Percentiles rank a stretch among this genome's conserved stretches.
Conservation (phyloP, 345 rosid genomes). For the Gossypium stocksii region DNA sequence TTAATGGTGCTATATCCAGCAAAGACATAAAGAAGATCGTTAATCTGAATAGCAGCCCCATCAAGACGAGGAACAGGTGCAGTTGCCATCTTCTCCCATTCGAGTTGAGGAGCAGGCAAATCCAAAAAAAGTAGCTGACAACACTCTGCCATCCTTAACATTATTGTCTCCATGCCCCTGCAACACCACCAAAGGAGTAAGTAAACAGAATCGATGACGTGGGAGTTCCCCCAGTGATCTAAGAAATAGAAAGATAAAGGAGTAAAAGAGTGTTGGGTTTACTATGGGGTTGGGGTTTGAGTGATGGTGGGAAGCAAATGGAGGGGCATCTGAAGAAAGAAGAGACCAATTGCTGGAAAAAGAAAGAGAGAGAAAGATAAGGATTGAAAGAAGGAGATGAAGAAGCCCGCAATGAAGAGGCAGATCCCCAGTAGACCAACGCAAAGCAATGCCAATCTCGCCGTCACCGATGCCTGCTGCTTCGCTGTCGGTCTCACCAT, state of each 20-base stretch:
- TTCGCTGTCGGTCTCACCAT: constrained; percentile 47
- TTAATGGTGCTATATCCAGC: constrained; percentile 89
- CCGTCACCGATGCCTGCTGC: constrained; percentile 35
- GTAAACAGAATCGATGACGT: not conserved
- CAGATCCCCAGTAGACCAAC: constrained; percentile 49
- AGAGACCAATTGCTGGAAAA: constrained; percentile 19
- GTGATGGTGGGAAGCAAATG: constrained; percentile 7
- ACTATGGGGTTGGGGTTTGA: constrained; percentile 16
- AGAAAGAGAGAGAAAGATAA: constrained; percentile 19
- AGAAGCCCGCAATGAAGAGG: constrained; percentile 71
- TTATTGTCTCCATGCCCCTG: not conserved
- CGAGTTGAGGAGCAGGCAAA: constrained; percentile 67
- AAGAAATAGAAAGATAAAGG: not conserved
- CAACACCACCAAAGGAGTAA: not conserved
- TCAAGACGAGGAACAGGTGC: constrained; percentile 92
- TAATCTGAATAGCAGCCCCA: constrained; percentile 86
- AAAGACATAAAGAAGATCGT: constrained; percentile 66
- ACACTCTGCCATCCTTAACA: constrained; percentile 39
- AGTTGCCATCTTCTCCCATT: constrained; percentile 84
- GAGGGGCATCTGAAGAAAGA: constrained; percentile 18
- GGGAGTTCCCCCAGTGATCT: not conserved
- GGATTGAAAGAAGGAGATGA: constrained; percentile 52
- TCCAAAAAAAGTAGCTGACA: constrained; percentile 87
- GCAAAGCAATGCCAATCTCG: constrained; percentile 37
- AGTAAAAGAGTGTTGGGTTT: not conserved